A percentile compares a stretch with the other conserved stretches of the same genome.
phyloP scores from a whole-genome alignment of 768 basidiomycete species.

The Boletus tomentosulus region DNA sequence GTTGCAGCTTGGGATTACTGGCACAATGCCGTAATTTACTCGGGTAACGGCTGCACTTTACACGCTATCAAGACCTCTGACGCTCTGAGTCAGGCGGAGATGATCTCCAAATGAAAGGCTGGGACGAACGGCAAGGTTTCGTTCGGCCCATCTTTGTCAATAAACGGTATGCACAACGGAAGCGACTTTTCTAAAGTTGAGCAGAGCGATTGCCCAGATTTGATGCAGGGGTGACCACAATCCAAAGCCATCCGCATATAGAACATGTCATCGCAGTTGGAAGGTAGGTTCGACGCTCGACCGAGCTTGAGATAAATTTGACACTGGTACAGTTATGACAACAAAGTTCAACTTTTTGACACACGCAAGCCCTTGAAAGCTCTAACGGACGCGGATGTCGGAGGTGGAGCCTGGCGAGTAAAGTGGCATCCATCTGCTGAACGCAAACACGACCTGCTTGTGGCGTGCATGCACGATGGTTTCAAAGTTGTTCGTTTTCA shows the following conservation, averaged over 20 bases:
- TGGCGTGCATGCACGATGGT: constrained; percentile 98
- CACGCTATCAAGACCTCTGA: background rate
- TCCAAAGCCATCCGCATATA: constrained; percentile 75
- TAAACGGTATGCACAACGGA: constrained; percentile 47
- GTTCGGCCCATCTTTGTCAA: constrained; percentile 63
- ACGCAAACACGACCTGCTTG: constrained; percentile 72
- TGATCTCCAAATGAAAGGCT: constrained; percentile 83
- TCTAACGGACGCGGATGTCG: constrained; percentile 59
- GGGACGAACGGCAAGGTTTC: constrained; percentile 77
- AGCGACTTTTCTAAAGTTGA: background rate
- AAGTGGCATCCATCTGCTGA: constrained; percentile 84
- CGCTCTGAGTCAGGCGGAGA: constrained; percentile 70
- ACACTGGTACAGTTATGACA: constrained; percentile 65
- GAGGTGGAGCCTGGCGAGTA: constrained; percentile 93
- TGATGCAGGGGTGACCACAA: constrained; percentile 87
- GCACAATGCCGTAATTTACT: constrained; percentile 75
- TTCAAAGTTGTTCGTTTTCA: constrained; percentile 66
- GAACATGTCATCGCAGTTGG: constrained; percentile 89
- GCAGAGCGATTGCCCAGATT: constrained; percentile 51
- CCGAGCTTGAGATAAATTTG: background rate
- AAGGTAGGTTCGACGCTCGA: constrained; percentile 47
- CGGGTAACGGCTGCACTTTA: constrained; percentile 48
- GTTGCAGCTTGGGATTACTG: constrained; percentile 88
- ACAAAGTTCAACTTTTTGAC: constrained; percentile 78
- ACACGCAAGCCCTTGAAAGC: constrained; percentile 59